A percentile compares a stretch with the other conserved stretches of the same genome.
Conservation (phyloP, 2,329 filamentous ascomycete species). For the Tolypocladium endophyticum region DNA sequence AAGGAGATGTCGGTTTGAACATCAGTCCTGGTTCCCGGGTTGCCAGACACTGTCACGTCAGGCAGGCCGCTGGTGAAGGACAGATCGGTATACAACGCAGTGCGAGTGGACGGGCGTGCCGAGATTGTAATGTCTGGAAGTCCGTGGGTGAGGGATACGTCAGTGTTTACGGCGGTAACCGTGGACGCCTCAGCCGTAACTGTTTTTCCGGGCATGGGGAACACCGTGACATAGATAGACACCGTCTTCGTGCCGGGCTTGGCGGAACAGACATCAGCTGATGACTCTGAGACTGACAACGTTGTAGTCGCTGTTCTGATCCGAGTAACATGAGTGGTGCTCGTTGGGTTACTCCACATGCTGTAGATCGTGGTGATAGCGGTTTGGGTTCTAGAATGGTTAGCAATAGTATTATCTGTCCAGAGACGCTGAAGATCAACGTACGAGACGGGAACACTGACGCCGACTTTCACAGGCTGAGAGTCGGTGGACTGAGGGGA, state of each 20-base stretch:
- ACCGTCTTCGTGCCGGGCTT: slow-evolving; percentile 13
- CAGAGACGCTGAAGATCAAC: slow-evolving; percentile 1
- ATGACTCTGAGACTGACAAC: background rate
- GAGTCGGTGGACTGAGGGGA: background rate
- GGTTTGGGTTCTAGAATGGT: slow-evolving; percentile 20
- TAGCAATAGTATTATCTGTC: background rate
- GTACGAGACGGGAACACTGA: slow-evolving; percentile 24
- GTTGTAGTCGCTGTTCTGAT: slow-evolving; percentile 10
- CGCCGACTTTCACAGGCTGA: slow-evolving; percentile 1
- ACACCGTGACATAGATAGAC: slow-evolving; percentile 10
- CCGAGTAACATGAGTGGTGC: slow-evolving; percentile 5
- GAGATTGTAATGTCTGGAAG: slow-evolving; percentile 17
- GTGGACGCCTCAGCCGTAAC: slow-evolving; percentile 10
- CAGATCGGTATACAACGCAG: slow-evolving; percentile 10
- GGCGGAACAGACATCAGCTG: slow-evolving; percentile 4
- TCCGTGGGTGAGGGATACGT: slow-evolving; percentile 7
- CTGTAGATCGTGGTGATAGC: slow-evolving; percentile 22
- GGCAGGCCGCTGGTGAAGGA: slow-evolving; percentile 12
- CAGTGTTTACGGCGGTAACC: background rate
- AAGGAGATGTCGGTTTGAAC: slow-evolving; percentile 15
- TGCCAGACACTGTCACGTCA: slow-evolving; percentile 17
- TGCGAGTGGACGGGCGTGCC: slow-evolving; percentile 12
- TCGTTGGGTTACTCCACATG: slow-evolving; percentile 9
- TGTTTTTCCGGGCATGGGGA: slow-evolving; percentile 13
- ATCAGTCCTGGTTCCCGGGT: slow-evolving; percentile 18